Conservation (phyloP, 2,329 filamentous ascomycete genomes). For the Ilyonectria robusta region DNA sequence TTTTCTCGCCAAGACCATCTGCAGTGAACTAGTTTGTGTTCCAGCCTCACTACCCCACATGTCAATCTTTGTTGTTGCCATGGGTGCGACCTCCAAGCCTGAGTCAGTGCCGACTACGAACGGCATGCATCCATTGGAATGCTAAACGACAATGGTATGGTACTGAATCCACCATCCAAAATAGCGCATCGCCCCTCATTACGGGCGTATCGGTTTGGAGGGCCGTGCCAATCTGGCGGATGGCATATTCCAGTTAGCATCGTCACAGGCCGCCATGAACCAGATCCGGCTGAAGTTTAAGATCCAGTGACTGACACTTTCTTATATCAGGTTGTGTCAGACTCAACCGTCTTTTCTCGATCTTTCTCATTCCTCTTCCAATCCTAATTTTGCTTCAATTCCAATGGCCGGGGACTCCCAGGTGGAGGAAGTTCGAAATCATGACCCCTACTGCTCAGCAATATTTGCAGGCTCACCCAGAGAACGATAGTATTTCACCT, state of each 20-base stretch:
- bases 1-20: background rate
- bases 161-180: background rate
- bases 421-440: slow-evolving; percentile 10
- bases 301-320: background rate
- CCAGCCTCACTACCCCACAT: slow-evolving; percentile 2
- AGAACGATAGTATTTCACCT: slow-evolving; percentile 39
- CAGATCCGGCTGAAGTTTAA: slow-evolving; percentile 11
- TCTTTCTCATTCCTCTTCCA: background rate
- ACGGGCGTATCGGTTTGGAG: background rate
- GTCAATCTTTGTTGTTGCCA: slow-evolving; percentile 1
- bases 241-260: background rate
- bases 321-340: slow-evolving; percentile 3
- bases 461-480: slow-evolving; percentile 31
- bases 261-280: background rate
- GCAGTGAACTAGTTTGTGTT: background rate
- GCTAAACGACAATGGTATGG: background rate
- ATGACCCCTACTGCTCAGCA: slow-evolving; percentile 30
- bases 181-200: background rate
- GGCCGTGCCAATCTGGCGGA: slow-evolving; percentile 4
- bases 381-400: background rate
- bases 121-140: background rate
- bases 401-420: slow-evolving; percentile 4
- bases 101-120: slow-evolving; percentile 12
- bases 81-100: background rate
- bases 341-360: slow-evolving; percentile 6